A percentile compares a stretch with the other conserved stretches of the same genome.
Evolutionary conservation across 805 yeast genomes (phyloP).

Genomic region (Wilhelminamyces savonicus): DNA sequence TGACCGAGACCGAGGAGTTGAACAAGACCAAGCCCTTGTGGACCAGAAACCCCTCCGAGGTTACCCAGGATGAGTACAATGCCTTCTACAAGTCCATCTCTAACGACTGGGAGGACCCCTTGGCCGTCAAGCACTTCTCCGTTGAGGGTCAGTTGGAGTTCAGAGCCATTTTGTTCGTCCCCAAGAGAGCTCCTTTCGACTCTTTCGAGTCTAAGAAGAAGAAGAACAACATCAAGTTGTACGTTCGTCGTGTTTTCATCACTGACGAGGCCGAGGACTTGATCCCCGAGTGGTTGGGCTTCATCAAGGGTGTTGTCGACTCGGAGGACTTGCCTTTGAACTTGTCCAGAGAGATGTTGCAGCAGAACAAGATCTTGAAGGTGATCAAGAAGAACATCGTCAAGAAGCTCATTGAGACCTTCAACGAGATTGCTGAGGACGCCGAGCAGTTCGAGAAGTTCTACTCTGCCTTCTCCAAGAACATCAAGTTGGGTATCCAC

Average conservation of each 20-base stretch:
- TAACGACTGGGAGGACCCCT: slow-evolving; percentile 99
- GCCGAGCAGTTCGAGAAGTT: slow-evolving; percentile 97
- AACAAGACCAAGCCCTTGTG: slow-evolving; percentile 99
- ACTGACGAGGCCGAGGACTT: slow-evolving; percentile 99
- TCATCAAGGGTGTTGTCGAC: slow-evolving; percentile 98
- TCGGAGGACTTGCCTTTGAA: slow-evolving; percentile 99
- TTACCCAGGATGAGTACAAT: slow-evolving; percentile 96
- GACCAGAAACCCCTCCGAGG: slow-evolving; percentile 98
- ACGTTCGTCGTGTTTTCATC: slow-evolving; percentile 98
- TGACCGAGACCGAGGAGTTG: slow-evolving; percentile 94
- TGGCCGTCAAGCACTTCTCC: slow-evolving; percentile 98
- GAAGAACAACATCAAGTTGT: slow-evolving; percentile 97
- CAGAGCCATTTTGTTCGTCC: slow-evolving; percentile 95
- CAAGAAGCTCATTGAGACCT: slow-evolving; percentile 96
- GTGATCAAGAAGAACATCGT: slow-evolving; percentile 98
- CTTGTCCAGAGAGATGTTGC: slow-evolving; percentile 99
- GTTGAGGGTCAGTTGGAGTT: slow-evolving; percentile 99
- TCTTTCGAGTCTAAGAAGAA: slow-evolving; percentile 97
- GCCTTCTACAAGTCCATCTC: slow-evolving; percentile 99
- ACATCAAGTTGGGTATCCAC: slow-evolving; percentile 97
- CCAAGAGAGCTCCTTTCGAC: slow-evolving; percentile 99
- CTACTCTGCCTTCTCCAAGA: slow-evolving; percentile 97
- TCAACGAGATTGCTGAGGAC: slow-evolving; percentile 99
- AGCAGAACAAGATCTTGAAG: slow-evolving; percentile 99
- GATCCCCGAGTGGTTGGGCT: slow-evolving; percentile 97